These are phyloP conservation scores for Arthonia radiata DNA, from an alignment of 495 filamentous ascomycete species.

Conservation along the genomic window DNA sequence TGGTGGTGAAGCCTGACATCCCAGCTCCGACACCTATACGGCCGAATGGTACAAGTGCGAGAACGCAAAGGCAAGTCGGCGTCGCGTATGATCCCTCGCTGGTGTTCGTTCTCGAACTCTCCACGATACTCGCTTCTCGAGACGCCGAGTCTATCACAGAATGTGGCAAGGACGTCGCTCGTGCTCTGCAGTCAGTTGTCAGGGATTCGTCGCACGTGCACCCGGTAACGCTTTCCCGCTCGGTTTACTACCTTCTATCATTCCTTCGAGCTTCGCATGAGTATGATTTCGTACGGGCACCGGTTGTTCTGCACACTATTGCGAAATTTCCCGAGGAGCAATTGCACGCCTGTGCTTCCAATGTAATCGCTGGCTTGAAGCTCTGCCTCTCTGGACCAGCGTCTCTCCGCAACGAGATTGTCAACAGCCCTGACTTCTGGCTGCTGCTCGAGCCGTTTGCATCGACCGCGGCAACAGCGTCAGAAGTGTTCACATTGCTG, in stretches of 20 bases:
- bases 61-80: conserved; percentile 20
- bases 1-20: conserved; percentile 67
- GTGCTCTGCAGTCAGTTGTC: conserved; percentile 55
- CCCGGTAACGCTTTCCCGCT: conserved; percentile 52
- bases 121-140: conserved; percentile 60
- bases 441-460: conserved; percentile 60
- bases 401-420: conserved; percentile 68
- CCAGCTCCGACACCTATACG: conserved; percentile 23
- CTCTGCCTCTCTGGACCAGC: conserved; percentile 53
- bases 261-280: conserved; percentile 73
- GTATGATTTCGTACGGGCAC: conserved; percentile 70
- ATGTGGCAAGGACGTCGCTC: conserved; percentile 54
- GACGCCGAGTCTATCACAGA: conserved; percentile 42
- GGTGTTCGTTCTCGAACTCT: conserved; percentile 71
- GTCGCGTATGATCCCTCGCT: conserved; percentile 67
- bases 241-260: conserved; percentile 65
- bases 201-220: conserved; percentile 58
- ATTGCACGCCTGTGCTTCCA: conserved; percentile 46
- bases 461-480: conserved; percentile 36
- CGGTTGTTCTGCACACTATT: conserved; percentile 78
- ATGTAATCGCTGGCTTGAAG: conserved; percentile 53
- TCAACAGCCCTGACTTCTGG: conserved; percentile 95
- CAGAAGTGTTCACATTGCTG: conserved; percentile 61
- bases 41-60: conserved; percentile 35
- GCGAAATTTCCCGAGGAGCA: conserved; percentile 60